A percentile compares a stretch with the other conserved stretches of the same genome.
These are phyloP conservation scores for Dryas integrifolia DNA, from an alignment of 331 rosid species.

Conservation along the genomic window DNA sequence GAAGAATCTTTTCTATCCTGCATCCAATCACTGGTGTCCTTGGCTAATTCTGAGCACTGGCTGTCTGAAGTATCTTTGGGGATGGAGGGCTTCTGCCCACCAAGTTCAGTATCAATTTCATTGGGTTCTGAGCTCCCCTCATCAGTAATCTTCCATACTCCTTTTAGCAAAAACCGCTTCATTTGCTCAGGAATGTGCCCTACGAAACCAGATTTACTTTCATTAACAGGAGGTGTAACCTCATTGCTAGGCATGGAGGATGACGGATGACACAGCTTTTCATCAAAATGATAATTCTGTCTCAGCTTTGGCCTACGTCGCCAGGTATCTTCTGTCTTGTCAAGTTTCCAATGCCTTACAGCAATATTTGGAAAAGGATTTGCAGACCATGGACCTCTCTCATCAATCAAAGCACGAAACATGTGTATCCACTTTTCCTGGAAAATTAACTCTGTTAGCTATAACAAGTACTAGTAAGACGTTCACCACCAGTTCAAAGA, in stretches of 20 bases:
- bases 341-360: constrained; percentile 85
- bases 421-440: constrained; percentile 98
- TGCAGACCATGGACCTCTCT: constrained; percentile 98
- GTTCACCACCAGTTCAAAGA: neutral
- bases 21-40: constrained; percentile 54
- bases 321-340: constrained; percentile 89
- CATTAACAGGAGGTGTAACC: constrained; percentile 43
- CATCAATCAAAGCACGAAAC: constrained; percentile 93
- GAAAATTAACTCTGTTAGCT: constrained; percentile 29
- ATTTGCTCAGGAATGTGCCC: constrained; percentile 94
- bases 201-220: constrained; percentile 59
- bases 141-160: constrained; percentile 78
- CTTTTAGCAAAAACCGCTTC: constrained; percentile 82
- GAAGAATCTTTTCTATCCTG: constrained; percentile 64
- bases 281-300: constrained; percentile 89
- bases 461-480: constrained; percentile 19
- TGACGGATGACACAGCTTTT: constrained; percentile 73
- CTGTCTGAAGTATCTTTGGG: constrained; percentile 53
- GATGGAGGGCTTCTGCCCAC: constrained; percentile 45
- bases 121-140: constrained; percentile 65
- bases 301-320: constrained; percentile 85
- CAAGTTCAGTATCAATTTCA: constrained; percentile 55
- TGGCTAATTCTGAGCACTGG: constrained; percentile 52
- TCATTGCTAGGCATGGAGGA: constrained; percentile 43
- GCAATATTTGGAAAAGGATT: constrained; percentile 72